Percentiles rank a stretch among this genome's conserved stretches.
These are phyloP conservation scores for Ophiostoma tasmaniense DNA, from an alignment of 2,329 filamentous ascomycete species.

Conservation along the genomic window DNA sequence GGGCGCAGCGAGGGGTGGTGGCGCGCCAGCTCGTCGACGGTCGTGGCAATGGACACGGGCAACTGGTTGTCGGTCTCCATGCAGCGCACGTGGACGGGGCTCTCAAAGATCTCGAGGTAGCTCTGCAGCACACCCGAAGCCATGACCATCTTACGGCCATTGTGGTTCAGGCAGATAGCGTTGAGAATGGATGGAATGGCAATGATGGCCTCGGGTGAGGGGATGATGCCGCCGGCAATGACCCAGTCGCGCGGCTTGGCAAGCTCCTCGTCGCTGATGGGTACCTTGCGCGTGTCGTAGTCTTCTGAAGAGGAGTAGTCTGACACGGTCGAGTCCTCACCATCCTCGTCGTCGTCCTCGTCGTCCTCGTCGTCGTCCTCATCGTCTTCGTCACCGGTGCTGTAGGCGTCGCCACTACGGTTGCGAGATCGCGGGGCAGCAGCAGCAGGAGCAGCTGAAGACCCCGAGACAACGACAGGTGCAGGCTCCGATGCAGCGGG, in stretches of 20 bases:
- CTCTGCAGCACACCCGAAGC: constrained; percentile 72
- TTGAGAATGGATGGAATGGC: constrained; percentile 83
- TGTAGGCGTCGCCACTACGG: constrained; percentile 26
- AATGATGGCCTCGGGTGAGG: constrained; percentile 81
- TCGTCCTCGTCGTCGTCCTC: not conserved
- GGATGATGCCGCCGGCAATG: constrained; percentile 65
- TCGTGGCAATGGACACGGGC: constrained; percentile 65
- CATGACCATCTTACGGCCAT: constrained; percentile 80
- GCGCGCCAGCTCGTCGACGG: constrained; percentile 88
- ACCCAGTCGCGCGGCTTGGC: constrained; percentile 35
- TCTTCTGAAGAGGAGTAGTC: constrained; percentile 27
- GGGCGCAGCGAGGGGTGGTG: constrained; percentile 81
- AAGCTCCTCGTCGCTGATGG: constrained; percentile 44
- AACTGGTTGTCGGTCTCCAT: constrained; percentile 64
- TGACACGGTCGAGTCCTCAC: constrained; percentile 31
- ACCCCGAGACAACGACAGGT: not conserved
- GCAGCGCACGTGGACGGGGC: constrained; percentile 74
- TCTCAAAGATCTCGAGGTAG: constrained; percentile 96
- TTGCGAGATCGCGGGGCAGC: constrained; percentile 4
- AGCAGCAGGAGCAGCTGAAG: constrained; percentile 4
- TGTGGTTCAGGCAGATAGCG: constrained; percentile 84
- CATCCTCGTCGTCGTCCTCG: constrained; percentile 26
- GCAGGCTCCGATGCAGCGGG: not conserved
- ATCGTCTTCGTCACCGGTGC: not conserved
- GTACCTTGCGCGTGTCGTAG: constrained; percentile 39